Conservation (phyloP, 1,284 basidiomycete genomes). For the Spongispora temasekensis region DNA sequence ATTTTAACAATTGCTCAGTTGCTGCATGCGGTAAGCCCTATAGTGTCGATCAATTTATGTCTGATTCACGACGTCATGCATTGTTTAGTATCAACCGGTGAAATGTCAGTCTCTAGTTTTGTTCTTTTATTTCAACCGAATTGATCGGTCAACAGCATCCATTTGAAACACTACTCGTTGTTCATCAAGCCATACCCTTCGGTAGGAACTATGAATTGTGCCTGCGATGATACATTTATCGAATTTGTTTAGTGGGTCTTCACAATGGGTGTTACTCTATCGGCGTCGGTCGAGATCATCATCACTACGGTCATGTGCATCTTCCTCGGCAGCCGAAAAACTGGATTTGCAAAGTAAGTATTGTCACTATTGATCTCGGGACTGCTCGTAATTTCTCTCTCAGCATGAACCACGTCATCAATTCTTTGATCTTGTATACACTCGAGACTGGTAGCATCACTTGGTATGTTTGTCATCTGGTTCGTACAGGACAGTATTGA, state of each 20-base stretch:
- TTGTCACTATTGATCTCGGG: not conserved
- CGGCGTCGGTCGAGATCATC: constrained; percentile 50
- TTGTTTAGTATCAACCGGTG: constrained; percentile 31
- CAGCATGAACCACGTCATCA: constrained; percentile 52
- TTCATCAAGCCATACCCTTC: constrained; percentile 35
- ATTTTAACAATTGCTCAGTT: constrained; percentile 19
- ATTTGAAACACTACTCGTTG: constrained; percentile 29
- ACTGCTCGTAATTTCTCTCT: constrained; percentile 3
- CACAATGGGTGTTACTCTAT: constrained; percentile 52
- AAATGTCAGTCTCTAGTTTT: constrained; percentile 24
- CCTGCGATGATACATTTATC: not conserved
- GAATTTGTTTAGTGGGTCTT: constrained; percentile 46
- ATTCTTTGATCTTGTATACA: constrained; percentile 52
- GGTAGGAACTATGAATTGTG: constrained; percentile 7
- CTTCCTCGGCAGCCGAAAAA: constrained; percentile 47
- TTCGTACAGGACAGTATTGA: constrained; percentile 37
- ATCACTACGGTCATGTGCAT: constrained; percentile 51
- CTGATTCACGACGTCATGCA: not conserved
- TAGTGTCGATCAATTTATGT: accelerated
- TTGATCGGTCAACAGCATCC: constrained; percentile 18
- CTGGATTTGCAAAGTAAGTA: constrained; percentile 40
- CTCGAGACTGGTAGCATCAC: constrained; percentile 55
- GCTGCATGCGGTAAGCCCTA: constrained; percentile 30
- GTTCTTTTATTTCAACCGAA: not conserved
- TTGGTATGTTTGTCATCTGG: constrained; percentile 30